Evolutionary conservation across 257 asterid genomes (phyloP), one percentile per base, ranked within the genome.

Genomic region (Asclepias syriaca): DNA sequence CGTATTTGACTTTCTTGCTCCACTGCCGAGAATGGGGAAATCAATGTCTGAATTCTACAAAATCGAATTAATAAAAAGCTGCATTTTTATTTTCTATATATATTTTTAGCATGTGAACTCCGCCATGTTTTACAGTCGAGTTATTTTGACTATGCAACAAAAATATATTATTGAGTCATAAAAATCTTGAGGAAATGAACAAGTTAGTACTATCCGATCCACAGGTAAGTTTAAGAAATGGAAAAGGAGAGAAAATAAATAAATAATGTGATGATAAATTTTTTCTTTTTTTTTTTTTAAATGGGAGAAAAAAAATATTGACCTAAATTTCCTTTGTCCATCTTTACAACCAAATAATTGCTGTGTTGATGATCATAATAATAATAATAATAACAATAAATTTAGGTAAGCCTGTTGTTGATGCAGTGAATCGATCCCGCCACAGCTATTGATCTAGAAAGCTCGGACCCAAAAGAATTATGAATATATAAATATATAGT

Each of bases 271-370:
- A 24, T 65, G 59, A 68, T 54, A 18, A 66, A 43, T 59, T 68
- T 49, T 53, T 7, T 51, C 22, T 78, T 59, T 59, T n/a, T n/a
- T n/a, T n/a, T n/a, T n/a, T n/a, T n/a, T 22, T 16, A 14, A 59
- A 69, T 63, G 53, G 65, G 66, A 8, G 46, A 53, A 40, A 69
- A 72, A 72, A 18, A 18, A 63, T 43, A 43, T 43, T 6, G 48
- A 67, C 81, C 72, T 70, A 68, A 68, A 69, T 73, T 69, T 66
- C 72, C 77, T 69, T 69, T 53, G 71, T 70, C 77, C 77, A 55
- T 48, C 74, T 59, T 72, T 75, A 64, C 66, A 53, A 19, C 80
- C 76, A 43, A 43, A 6, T 34, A 34, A 64, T 46, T 32, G 69
- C 55, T 64, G 64, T 45, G 14, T 55, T 19, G 57, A 51, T 48